These are phyloP conservation scores for Annulohypoxylon maeteangense DNA, from an alignment of 495 filamentous ascomycete genomes.

Conservation along the genomic window DNA sequence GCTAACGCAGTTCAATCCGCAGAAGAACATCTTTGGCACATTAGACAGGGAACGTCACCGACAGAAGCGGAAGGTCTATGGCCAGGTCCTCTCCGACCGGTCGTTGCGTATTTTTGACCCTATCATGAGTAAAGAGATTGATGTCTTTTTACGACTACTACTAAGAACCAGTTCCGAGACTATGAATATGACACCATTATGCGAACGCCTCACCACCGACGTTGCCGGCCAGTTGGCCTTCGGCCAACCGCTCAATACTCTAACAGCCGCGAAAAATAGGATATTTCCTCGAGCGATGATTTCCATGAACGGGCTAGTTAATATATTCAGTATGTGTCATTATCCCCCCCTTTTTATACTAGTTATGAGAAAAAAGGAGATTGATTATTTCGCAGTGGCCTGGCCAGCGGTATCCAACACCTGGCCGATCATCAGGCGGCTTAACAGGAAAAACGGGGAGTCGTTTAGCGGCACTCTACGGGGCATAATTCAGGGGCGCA, in stretches of 20 bases:
- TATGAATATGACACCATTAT: not conserved
- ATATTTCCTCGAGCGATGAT: conserved; percentile 4
- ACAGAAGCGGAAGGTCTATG: not conserved
- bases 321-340: not conserved
- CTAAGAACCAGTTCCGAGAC: not conserved
- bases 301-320: not conserved
- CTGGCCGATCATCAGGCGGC: not conserved
- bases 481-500: conserved; percentile 18
- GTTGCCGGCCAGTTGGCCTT: conserved; percentile 16
- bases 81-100: conserved; percentile 1
- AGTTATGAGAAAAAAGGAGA: too few relatives aligned
- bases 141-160: not conserved
- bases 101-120: conserved; percentile 2
- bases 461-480: not conserved
- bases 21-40: not conserved
- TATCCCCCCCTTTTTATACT: too few relatives aligned
- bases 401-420: not conserved
- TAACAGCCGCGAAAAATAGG: not conserved
- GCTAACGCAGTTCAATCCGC: not conserved
- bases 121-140: not conserved
- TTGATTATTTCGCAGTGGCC: not conserved
- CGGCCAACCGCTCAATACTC: conserved; percentile 7
- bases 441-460: not conserved
- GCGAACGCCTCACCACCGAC: conserved; percentile 4
- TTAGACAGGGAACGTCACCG: conserved; percentile 2